Evolutionary conservation across 2,329 filamentous ascomycete genomes (phyloP), one percentile per base, ranked within the genome.

Genomic region (Fusarium equiseti): DNA sequence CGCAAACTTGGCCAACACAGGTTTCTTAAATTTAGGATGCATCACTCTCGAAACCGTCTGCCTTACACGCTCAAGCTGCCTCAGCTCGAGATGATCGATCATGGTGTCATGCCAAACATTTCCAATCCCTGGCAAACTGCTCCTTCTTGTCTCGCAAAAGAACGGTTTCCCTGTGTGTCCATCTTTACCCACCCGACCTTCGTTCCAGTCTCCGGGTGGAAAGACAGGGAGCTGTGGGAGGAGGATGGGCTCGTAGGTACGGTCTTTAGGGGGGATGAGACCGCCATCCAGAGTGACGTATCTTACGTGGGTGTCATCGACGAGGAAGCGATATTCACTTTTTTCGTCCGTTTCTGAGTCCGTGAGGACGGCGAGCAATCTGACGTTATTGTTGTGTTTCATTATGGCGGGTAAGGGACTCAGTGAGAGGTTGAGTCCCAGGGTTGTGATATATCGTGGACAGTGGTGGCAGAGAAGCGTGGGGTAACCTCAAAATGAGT

Each of bases 161-260:
- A 69, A 60, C 3, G 76, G 72, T 8, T 65, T 61, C 27, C 75
- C 77, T 4, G 64, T 74, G 9, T 61, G 49, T 15, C 59, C 44
- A 27, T 79, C 63, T 40, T 72, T 68, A 26, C 75, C 70, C 44
- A 84, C 73, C 35, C 77, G 77, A 49, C 77, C 82, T 49, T 73
- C 68, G 59, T 83, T 84, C 82, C 81, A 84, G 65, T 81, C 77
- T 13, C 81, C 80, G 2, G 73, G 50, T 2, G 80, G 81, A 18
- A 83, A 78, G 7, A 75, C 71, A 6, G 82, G 81, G 12, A 84
- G 75, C 13, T 75, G 60, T 8, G 77, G 43, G 35, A 80, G 64
- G 27, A 83, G 69, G 12, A 68, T 56, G 15, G 79, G 79, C 11
- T 67, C 77, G 52, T 78, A 81, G 20, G 74, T 76, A 57, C 80